Evolutionary conservation across 129 eudicot species (phyloP).

Genomic region (Saussurea involucrata): DNA sequence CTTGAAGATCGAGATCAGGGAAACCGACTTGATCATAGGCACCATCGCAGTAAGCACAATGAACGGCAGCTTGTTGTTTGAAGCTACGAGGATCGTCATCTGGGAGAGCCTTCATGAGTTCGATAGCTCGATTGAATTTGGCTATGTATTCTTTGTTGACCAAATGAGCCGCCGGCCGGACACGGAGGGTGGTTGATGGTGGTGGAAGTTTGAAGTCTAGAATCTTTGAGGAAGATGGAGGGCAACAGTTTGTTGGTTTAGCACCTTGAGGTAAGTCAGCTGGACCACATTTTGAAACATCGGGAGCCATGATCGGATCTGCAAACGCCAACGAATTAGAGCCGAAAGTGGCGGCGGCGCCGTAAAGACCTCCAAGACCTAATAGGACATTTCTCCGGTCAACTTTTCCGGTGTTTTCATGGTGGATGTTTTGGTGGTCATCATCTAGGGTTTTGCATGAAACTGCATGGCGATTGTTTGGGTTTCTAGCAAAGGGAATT

Average conservation of each 20-base stretch:
- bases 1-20: conserved; percentile 52
- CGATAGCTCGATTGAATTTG: conserved; percentile 50
- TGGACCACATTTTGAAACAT: conserved; percentile 51
- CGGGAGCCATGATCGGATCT: conserved; percentile 56
- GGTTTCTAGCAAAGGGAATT: conserved; percentile 23
- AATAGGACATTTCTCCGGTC: conserved; percentile 56
- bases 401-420: conserved; percentile 25
- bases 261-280: conserved; percentile 52
- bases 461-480: conserved; percentile 24
- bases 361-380: conserved; percentile 64
- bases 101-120: conserved; percentile 60
- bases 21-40: conserved; percentile 52
- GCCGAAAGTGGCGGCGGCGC: conserved; percentile 37
- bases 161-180: conserved; percentile 57
- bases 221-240: conserved; percentile 38
- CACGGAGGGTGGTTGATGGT: conserved; percentile 14
- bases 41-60: conserved; percentile 72
- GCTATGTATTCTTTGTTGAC: conserved; percentile 33
- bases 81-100: conserved; percentile 56
- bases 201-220: conserved; percentile 38
- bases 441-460: conserved; percentile 45
- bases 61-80: conserved; percentile 58
- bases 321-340: conserved; percentile 40
- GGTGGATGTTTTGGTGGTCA: neutral
- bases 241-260: conserved; percentile 50